Conservation (phyloP, 306 rosid genomes). For the Hylodesmum podocarpum region DNA sequence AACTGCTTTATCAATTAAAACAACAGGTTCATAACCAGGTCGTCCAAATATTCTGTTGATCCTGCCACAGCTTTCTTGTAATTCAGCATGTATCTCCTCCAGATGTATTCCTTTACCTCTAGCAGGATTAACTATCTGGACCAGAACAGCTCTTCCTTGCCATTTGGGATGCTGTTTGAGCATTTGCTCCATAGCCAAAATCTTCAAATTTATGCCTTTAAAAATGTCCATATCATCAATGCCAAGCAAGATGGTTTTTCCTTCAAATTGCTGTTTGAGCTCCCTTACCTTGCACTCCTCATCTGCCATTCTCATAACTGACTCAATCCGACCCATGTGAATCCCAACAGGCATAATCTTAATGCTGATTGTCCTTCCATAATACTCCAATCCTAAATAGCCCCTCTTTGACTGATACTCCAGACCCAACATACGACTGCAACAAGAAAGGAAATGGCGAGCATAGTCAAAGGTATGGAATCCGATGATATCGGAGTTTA, state of each 20-base stretch:
- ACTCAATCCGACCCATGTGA: slow-evolving; percentile 78
- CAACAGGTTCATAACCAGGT: slow-evolving; percentile 68
- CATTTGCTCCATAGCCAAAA: slow-evolving; percentile 83
- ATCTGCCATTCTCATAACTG: slow-evolving; percentile 61
- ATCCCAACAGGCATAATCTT: slow-evolving; percentile 90
- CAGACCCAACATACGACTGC: slow-evolving; percentile 84
- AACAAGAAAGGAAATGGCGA: slow-evolving; percentile 86
- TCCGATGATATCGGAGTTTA: slow-evolving; percentile 79
- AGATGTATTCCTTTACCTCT: slow-evolving; percentile 72
- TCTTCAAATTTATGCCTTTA: slow-evolving; percentile 76
- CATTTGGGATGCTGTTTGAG: slow-evolving; percentile 67
- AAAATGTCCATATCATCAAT: slow-evolving; percentile 78
- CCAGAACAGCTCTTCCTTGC: slow-evolving; percentile 74
- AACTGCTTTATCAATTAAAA: slow-evolving; percentile 57
- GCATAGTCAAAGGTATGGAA: slow-evolving; percentile 89
- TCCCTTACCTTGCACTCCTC: slow-evolving; percentile 57
- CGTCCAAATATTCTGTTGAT: slow-evolving; percentile 61
- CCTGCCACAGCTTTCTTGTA: slow-evolving; percentile 59
- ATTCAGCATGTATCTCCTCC: slow-evolving; percentile 54
- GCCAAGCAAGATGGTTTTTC: slow-evolving; percentile 73
- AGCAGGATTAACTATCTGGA: slow-evolving; percentile 79
- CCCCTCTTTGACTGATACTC: slow-evolving; percentile 86
- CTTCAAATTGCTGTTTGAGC: slow-evolving; percentile 54
- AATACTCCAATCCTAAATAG: slow-evolving; percentile 81
- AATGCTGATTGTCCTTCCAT: slow-evolving; percentile 79